Percentiles rank a stretch among this genome's conserved stretches.
Conservation (phyloP, 176 grass and related monocot species). For the Aegilops tauschii region DNA sequence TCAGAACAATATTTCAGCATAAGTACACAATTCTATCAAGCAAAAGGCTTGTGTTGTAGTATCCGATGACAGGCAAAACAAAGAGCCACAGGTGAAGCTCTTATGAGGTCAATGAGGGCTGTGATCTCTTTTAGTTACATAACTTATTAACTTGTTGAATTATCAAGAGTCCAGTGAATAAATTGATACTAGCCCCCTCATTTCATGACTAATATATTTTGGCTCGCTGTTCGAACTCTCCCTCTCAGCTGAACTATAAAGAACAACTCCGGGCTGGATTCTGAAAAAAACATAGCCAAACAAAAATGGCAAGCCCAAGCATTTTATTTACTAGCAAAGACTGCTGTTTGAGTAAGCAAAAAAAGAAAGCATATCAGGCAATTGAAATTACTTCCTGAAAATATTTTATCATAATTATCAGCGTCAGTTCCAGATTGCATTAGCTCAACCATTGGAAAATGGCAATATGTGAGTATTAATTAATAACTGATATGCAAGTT, state of each 20-base stretch:
- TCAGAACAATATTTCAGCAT: slow-evolving; percentile 7
- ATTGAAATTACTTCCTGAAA: background rate
- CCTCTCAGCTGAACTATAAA: background rate
- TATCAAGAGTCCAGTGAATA: background rate
- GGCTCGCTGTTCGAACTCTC: background rate
- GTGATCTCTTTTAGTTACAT: background rate
- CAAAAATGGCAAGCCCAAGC: background rate
- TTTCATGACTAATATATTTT: background rate
- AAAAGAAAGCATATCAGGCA: background rate
- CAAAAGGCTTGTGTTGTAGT: background rate
- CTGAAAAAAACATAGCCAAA: background rate
- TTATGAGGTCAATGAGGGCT: background rate
- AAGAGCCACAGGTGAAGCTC: background rate
- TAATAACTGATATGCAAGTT: slow-evolving; percentile 1
- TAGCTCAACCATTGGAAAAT: background rate
- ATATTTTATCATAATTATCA: background rate
- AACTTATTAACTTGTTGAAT: background rate
- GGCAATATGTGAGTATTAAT: background rate
- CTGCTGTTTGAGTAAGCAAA: background rate
- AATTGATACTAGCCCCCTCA: background rate
- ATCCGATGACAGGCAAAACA: background rate
- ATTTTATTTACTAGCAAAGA: background rate
- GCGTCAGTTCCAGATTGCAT: background rate
- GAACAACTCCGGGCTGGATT: background rate
- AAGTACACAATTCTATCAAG: background rate